Percentiles rank a stretch among this genome's conserved stretches.
These are phyloP conservation scores for Termitomyces sp. DNA, from an alignment of 768 basidiomycete genomes.

Conservation along the genomic window DNA sequence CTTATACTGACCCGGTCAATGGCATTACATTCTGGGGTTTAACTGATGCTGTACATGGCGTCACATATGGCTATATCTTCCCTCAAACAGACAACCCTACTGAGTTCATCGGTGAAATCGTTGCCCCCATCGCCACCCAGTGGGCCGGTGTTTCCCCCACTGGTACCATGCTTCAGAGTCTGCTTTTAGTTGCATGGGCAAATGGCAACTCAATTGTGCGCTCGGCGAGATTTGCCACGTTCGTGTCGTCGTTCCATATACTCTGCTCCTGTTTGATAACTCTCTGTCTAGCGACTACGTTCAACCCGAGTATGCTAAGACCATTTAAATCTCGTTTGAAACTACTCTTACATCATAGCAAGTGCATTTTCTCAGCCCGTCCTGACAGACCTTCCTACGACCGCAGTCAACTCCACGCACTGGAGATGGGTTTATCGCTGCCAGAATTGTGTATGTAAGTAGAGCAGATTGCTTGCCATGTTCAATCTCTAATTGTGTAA, in stretches of 20 bases:
- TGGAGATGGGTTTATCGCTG: conserved; percentile 69
- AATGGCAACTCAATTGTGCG: conserved; percentile 47
- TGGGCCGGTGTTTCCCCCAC: conserved; percentile 55
- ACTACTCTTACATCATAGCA: conserved; percentile 10
- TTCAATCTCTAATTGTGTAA: background rate
- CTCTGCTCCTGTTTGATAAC: background rate
- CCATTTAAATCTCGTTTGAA: background rate
- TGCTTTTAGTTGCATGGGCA: conserved; percentile 59
- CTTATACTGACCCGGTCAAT: conserved; percentile 47
- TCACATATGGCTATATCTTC: conserved; percentile 48
- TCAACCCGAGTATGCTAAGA: conserved; percentile 38
- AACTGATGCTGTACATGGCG: conserved; percentile 35
- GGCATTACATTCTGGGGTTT: conserved; percentile 49
- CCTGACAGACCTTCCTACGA: conserved; percentile 46
- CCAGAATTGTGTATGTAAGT: conserved; percentile 59
- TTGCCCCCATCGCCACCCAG: conserved; percentile 46
- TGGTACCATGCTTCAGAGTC: conserved; percentile 49
- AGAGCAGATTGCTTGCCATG: background rate
- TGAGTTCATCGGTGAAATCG: conserved; percentile 62
- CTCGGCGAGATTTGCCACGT: conserved; percentile 52
- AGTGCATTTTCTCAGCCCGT: conserved; percentile 44
- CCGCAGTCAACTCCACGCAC: conserved; percentile 51
- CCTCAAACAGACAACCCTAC: conserved; percentile 36
- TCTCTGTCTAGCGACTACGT: conserved; percentile 37
- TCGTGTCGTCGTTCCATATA: conserved; percentile 17